Percentiles rank a stretch among this genome's conserved stretches.
phyloP scores from a whole-genome alignment of 345 rosid genomes.

The Populus ilicifolia region DNA sequence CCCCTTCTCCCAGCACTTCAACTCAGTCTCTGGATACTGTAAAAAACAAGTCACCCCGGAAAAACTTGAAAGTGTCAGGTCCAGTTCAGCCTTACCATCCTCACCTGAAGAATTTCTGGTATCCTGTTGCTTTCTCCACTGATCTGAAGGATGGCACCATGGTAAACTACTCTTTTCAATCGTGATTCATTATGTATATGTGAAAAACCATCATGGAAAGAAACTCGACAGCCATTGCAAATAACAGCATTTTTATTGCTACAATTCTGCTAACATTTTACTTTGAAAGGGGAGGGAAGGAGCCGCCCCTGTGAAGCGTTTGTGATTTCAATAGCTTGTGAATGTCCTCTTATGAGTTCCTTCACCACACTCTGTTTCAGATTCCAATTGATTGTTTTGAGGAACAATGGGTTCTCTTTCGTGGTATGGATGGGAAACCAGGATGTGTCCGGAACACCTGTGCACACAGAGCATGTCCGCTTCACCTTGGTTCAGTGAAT shows the following conservation, averaged over 20 bases:
- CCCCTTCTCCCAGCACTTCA: slow-evolving; percentile 48
- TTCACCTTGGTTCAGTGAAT: slow-evolving; percentile 87
- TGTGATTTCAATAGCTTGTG: background rate
- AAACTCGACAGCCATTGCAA: background rate
- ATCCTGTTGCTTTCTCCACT: slow-evolving; percentile 76
- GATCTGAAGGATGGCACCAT: slow-evolving; percentile 84
- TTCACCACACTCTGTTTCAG: slow-evolving; percentile 35
- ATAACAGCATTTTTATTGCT: background rate
- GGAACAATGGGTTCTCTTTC: slow-evolving; percentile 90
- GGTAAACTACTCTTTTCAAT: slow-evolving; percentile 43
- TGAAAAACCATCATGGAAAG: background rate
- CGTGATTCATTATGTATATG: background rate
- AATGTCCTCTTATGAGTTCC: background rate
- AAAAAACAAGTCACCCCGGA: slow-evolving; percentile 46
- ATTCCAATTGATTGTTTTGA: slow-evolving; percentile 94
- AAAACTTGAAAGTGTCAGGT: slow-evolving; percentile 84
- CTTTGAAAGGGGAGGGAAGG: background rate
- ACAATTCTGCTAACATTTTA: background rate
- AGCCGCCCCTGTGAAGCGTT: background rate
- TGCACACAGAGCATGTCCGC: slow-evolving; percentile 98
- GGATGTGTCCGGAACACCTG: slow-evolving; percentile 93
- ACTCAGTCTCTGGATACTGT: slow-evolving; percentile 35
- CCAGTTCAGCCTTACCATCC: slow-evolving; percentile 79
- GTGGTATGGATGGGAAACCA: slow-evolving; percentile 87
- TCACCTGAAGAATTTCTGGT: slow-evolving; percentile 85